Conservation (phyloP, 2,329 filamentous ascomycete species). For the Xenosphaeropsis pyriputrescens region DNA sequence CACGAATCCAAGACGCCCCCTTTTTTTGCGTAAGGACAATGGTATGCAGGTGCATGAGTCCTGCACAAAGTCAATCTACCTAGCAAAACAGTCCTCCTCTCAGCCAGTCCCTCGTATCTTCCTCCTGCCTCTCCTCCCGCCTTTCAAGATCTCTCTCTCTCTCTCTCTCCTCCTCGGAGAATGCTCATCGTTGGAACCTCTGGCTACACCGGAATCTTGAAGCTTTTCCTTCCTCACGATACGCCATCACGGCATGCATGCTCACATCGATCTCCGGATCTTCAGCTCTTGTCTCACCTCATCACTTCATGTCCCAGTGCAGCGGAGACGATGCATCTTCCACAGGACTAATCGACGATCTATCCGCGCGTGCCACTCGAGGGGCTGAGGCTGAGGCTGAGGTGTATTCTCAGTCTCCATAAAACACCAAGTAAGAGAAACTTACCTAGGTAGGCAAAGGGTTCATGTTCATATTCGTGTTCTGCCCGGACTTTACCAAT, state of each 20-base stretch:
- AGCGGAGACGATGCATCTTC: neutral
- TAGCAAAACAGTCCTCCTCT: neutral
- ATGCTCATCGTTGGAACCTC: neutral
- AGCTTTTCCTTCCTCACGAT: neutral
- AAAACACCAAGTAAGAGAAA: too few species aligned
- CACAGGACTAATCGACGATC: neutral
- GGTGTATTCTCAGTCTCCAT: too few species aligned
- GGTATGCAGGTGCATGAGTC: too few species aligned
- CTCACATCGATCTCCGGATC: neutral
- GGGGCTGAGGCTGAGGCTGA: too few species aligned
- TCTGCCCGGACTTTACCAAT: too few species aligned
- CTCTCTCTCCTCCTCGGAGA: neutral
- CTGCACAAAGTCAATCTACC: too few species aligned
- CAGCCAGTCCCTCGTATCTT: neutral
- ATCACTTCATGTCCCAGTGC: neutral
- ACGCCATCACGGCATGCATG: neutral
- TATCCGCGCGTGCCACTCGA: neutral
- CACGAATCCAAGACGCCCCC: neutral
- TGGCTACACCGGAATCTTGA: neutral
- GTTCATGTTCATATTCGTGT: too few species aligned
- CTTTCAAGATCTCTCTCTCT: neutral
- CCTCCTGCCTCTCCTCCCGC: neutral
- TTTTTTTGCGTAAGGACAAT: neutral
- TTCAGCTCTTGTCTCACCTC: neutral
- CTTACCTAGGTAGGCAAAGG: too few species aligned